Conservation (phyloP, 495 filamentous ascomycete species). For the Hyaloscypha bicolor region DNA sequence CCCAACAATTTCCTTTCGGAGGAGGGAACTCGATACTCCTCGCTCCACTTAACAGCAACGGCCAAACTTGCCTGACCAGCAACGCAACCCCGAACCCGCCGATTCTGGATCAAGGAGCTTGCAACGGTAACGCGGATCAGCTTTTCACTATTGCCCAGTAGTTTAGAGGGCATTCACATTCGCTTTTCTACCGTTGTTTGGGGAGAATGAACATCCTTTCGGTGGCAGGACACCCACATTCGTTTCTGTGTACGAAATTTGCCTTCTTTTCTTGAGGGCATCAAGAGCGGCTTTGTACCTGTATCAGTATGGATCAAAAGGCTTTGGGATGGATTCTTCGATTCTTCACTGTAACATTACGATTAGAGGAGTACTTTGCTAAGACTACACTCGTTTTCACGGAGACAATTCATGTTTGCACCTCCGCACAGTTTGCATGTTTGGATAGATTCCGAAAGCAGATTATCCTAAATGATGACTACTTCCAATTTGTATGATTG, state of each 20-base stretch:
- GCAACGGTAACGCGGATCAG: constrained; percentile 44
- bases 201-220: not conserved
- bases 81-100: constrained; percentile 26
- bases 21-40: constrained; percentile 43
- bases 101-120: constrained; percentile 44
- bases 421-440: too few species aligned
- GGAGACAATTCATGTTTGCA: too few species aligned
- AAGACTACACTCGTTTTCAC: not conserved
- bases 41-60: constrained; percentile 43
- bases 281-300: not conserved
- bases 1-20: constrained; percentile 31
- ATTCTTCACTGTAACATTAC: not conserved
- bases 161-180: not conserved
- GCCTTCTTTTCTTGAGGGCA: not conserved
- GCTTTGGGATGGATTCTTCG: not conserved
- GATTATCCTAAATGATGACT: too few species aligned
- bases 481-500: constrained; percentile 48
- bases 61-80: constrained; percentile 44
- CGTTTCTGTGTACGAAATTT: not conserved
- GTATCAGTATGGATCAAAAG: not conserved
- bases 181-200: not conserved
- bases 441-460: constrained; percentile 12
- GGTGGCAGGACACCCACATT: not conserved
- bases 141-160: constrained; percentile 43
- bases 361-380: not conserved